Evolutionary conservation across 495 filamentous ascomycete genomes (phyloP).

Genomic region (Penicillium lividum): DNA sequence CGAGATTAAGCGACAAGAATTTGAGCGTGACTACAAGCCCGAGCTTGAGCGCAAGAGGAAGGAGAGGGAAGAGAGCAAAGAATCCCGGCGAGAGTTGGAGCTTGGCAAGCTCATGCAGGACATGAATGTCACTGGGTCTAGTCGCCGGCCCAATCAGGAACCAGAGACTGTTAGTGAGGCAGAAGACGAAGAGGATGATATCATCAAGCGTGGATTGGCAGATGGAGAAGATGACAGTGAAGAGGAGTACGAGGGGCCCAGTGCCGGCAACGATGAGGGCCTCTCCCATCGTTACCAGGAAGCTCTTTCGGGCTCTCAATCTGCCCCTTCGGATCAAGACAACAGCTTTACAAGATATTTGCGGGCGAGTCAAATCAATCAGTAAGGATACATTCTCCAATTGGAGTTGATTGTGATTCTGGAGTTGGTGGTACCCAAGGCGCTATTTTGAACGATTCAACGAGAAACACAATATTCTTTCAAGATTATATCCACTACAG

Average conservation of each 20-base stretch:
- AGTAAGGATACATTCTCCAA: slow-evolving; percentile 15
- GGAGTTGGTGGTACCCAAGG: slow-evolving; percentile 10
- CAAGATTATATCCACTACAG: background rate
- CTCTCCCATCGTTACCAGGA: slow-evolving; percentile 48
- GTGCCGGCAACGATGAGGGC: slow-evolving; percentile 39
- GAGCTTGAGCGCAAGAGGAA: slow-evolving; percentile 79
- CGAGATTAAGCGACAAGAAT: slow-evolving; percentile 81
- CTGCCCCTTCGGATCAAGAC: slow-evolving; percentile 38
- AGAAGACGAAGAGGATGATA: slow-evolving; percentile 44
- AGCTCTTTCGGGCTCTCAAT: slow-evolving; percentile 38
- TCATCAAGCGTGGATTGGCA: slow-evolving; percentile 33
- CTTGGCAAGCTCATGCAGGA: slow-evolving; percentile 91
- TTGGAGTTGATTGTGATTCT: slow-evolving; percentile 1
- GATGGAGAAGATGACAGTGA: slow-evolving; percentile 40
- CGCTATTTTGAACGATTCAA: background rate
- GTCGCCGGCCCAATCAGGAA: slow-evolving; percentile 31
- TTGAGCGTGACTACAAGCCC: slow-evolving; percentile 86
- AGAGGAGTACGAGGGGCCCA: slow-evolving; percentile 34
- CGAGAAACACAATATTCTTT: background rate
- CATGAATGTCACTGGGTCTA: slow-evolving; percentile 71
- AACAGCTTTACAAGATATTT: slow-evolving; percentile 53
- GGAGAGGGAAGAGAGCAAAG: slow-evolving; percentile 72
- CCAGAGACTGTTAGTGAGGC: slow-evolving; percentile 55
- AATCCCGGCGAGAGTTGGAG: slow-evolving; percentile 70
- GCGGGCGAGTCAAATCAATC: slow-evolving; percentile 39